These are phyloP conservation scores for Naganishia antarctica DNA, from an alignment of 768 basidiomycete genomes.

Conservation along the genomic window DNA sequence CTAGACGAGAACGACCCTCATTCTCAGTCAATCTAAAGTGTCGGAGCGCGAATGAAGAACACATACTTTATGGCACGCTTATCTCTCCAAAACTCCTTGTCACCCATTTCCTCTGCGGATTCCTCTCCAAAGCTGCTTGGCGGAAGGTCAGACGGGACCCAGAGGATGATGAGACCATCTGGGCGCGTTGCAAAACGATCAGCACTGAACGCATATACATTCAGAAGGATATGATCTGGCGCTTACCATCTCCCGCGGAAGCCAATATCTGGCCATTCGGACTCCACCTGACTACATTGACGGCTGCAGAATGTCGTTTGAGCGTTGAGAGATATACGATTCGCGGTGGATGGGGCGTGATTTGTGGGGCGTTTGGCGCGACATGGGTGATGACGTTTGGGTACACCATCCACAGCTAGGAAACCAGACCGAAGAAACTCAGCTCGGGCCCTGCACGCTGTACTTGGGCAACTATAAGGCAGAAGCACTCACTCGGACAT, in stretches of 20 bases:
- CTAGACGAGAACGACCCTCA: slow-evolving; percentile 52
- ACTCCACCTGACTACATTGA: slow-evolving; percentile 93
- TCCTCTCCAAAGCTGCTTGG: slow-evolving; percentile 81
- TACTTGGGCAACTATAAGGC: not conserved
- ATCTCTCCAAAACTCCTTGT: slow-evolving; percentile 94
- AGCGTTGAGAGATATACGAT: slow-evolving; percentile 95
- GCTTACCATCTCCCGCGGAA: slow-evolving; percentile 91
- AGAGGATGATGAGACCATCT: slow-evolving; percentile 98
- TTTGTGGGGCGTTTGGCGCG: slow-evolving; percentile 39
- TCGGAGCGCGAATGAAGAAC: no score
- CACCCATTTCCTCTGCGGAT: slow-evolving; percentile 71
- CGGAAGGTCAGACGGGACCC: slow-evolving; percentile 75
- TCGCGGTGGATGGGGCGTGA: slow-evolving; percentile 63
- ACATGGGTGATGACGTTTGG: slow-evolving; percentile 72
- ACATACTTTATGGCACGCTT: slow-evolving; percentile 69
- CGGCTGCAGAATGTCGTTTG: slow-evolving; percentile 83
- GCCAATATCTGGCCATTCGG: slow-evolving; percentile 94
- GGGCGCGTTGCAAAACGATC: not conserved
- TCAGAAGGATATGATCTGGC: not conserved
- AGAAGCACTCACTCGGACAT: slow-evolving; percentile 73
- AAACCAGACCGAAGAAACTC: not conserved
- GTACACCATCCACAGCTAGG: slow-evolving; percentile 86
- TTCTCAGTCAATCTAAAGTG: no score
- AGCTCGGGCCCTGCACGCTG: not conserved
- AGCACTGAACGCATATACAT: not conserved